Percentiles rank a stretch among this genome's conserved stretches.
These are phyloP conservation scores for Eragrostis curvula DNA, from an alignment of 176 grass and related monocot species.

Conservation along the genomic window DNA sequence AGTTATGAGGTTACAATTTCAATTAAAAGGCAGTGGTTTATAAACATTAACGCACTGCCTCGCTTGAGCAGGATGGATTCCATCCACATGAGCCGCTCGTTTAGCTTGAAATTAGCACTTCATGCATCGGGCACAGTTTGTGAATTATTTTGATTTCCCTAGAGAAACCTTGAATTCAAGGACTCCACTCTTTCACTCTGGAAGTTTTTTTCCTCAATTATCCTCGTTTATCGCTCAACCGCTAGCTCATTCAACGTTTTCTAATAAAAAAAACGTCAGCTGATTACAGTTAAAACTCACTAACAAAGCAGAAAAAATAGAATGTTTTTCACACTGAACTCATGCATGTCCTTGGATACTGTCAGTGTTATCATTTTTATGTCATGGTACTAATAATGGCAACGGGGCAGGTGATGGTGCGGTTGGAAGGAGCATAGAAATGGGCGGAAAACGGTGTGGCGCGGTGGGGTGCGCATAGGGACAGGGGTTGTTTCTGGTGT, in stretches of 20 bases:
- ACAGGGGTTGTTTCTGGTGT: constrained; percentile 43
- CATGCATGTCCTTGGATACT: not conserved
- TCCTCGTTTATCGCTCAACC: too few species aligned
- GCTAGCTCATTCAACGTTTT: too few species aligned
- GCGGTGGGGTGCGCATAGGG: not conserved
- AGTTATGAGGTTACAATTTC: not conserved
- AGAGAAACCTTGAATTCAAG: not conserved
- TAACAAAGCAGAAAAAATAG: not conserved
- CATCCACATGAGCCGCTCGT: not conserved
- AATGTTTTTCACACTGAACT: not conserved
- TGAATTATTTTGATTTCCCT: not conserved
- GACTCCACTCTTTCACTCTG: too few species aligned
- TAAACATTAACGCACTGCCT: not conserved
- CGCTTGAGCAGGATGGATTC: not conserved
- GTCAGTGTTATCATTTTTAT: not conserved
- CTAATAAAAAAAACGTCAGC: too few species aligned
- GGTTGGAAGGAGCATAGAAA: not conserved
- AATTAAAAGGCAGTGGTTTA: not conserved
- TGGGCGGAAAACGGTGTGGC: not conserved
- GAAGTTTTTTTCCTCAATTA: too few species aligned
- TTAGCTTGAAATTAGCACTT: not conserved
- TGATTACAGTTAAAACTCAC: too few species aligned
- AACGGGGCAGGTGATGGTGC: not conserved
- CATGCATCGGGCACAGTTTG: not conserved
- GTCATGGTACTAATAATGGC: not conserved